Conservation (phyloP, 192 early-diverging fungal species). For the Chytriomyces sp. region DNA sequence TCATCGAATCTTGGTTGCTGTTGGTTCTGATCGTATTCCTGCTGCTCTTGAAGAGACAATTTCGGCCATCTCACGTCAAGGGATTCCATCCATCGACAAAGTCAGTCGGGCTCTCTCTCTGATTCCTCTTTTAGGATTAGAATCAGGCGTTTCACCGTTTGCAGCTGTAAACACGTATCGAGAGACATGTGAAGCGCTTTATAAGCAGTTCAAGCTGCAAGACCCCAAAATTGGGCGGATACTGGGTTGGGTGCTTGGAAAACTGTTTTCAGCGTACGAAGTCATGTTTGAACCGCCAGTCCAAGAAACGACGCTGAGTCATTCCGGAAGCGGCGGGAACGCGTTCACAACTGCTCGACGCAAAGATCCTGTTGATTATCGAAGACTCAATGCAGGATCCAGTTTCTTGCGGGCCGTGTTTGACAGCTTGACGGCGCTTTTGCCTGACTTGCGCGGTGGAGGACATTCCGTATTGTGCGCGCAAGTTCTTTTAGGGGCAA, state of each 20-base stretch:
- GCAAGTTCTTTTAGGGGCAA: neutral
- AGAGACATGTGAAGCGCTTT: neutral
- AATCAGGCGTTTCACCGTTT: neutral
- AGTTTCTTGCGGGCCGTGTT: conserved; percentile 26
- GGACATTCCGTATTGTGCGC: neutral
- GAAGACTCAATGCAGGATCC: conserved; percentile 14
- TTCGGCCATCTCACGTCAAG: neutral
- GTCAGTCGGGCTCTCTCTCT: neutral
- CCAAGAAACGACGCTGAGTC: neutral
- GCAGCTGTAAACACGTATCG: neutral
- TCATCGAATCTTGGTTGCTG: neutral
- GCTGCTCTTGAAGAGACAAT: neutral
- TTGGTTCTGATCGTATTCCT: neutral
- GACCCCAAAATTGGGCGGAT: conserved; percentile 19
- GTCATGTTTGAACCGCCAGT: neutral
- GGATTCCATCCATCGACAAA: neutral
- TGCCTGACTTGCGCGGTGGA: neutral
- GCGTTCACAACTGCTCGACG: neutral
- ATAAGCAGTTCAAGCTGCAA: neutral
- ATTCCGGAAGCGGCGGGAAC: neutral
- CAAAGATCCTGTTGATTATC: conserved; percentile 27
- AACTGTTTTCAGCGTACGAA: conserved; percentile 1
- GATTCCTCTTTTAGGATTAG: neutral
- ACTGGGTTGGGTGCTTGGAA: conserved; percentile 28
- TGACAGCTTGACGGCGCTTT: neutral